A percentile compares a stretch with the other conserved stretches of the same genome.
Evolutionary conservation across 2,329 filamentous ascomycete species (phyloP).

Genomic region (Clonostachys byssicola): DNA sequence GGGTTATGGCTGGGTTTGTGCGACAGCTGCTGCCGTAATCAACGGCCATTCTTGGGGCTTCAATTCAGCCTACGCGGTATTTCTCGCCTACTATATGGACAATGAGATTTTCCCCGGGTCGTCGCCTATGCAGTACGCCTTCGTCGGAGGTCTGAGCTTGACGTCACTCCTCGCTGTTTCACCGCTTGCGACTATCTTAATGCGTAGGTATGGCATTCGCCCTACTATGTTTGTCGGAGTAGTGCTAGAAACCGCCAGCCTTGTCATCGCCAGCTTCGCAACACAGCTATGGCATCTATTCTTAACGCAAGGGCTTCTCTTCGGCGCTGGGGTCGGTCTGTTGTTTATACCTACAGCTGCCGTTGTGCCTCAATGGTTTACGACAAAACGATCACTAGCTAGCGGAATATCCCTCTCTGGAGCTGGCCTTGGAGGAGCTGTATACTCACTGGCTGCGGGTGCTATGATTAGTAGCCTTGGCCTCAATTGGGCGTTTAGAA

Average conservation of each 20-base stretch:
- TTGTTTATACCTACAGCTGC: slow-evolving; percentile 51
- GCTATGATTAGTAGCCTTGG: neutral
- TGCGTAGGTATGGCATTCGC: slow-evolving; percentile 19
- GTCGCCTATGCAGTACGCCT: slow-evolving; percentile 50
- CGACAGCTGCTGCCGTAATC: neutral
- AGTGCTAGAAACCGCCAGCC: slow-evolving; percentile 40
- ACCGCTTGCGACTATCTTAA: slow-evolving; percentile 27
- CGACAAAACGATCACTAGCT: slow-evolving; percentile 46
- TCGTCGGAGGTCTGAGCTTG: slow-evolving; percentile 55
- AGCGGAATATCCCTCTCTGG: slow-evolving; percentile 52
- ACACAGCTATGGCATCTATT: slow-evolving; percentile 56
- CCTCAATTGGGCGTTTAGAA: neutral
- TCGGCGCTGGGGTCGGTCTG: slow-evolving; percentile 58
- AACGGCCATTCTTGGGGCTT: slow-evolving; percentile 25
- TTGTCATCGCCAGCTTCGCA: slow-evolving; percentile 50
- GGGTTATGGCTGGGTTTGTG: slow-evolving; percentile 1
- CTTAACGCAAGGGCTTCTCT: slow-evolving; percentile 53
- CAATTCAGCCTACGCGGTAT: slow-evolving; percentile 43
- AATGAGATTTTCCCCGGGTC: slow-evolving; percentile 43
- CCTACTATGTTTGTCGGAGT: slow-evolving; percentile 45
- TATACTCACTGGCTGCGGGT: slow-evolving; percentile 11
- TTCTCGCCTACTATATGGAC: slow-evolving; percentile 51
- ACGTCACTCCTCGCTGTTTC: slow-evolving; percentile 32
- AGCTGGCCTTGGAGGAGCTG: slow-evolving; percentile 30
- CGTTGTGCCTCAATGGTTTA: slow-evolving; percentile 60